phyloP scores from a whole-genome alignment of 352 stramenopile genomes.

The Phytophthora melonis region DNA sequence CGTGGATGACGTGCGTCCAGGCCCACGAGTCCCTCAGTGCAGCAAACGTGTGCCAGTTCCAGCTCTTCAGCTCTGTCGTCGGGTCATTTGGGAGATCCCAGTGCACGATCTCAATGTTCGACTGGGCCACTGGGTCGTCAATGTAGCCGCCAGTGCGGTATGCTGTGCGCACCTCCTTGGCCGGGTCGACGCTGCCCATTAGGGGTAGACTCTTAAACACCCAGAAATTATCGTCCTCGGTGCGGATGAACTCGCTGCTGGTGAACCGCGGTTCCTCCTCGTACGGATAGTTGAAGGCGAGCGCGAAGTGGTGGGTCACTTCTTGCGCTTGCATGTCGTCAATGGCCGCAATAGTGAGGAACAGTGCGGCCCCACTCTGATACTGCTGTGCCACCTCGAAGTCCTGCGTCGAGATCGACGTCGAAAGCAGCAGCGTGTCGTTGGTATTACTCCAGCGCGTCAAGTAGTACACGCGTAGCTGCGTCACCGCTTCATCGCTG shows the following conservation, averaged over 20 bases:
- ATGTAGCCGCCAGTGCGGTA: conserved; percentile 46
- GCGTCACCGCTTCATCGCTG: conserved; percentile 11
- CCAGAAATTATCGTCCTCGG: conserved; percentile 28
- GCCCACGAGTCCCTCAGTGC: conserved; percentile 51
- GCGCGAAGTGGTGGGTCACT: conserved; percentile 30
- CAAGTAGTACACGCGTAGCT: conserved; percentile 31
- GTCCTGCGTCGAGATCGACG: conserved; percentile 31
- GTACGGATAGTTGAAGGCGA: conserved; percentile 40
- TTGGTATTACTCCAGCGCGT: conserved; percentile 12
- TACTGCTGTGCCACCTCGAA: conserved; percentile 34
- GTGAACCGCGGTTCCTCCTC: conserved; percentile 21
- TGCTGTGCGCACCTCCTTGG: conserved; percentile 35
- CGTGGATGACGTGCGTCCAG: conserved; percentile 52
- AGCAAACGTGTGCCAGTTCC: conserved; percentile 32
- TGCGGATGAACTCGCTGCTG: conserved; percentile 10
- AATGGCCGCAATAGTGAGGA: conserved; percentile 32
- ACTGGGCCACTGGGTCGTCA: conserved; percentile 40
- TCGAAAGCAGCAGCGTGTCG: conserved; percentile 28
- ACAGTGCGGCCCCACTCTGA: conserved; percentile 22
- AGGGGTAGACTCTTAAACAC: conserved; percentile 24
- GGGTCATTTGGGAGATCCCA: conserved; percentile 38
- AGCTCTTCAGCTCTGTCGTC: conserved; percentile 21
- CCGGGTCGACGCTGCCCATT: conserved; percentile 14
- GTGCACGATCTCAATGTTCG: conserved; percentile 44
- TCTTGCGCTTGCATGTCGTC: conserved; percentile 24